A percentile compares a stretch with the other conserved stretches of the same genome.
These are phyloP conservation scores for Farysia itapuensis DNA, from an alignment of 1,284 basidiomycete species.

Conservation along the genomic window DNA sequence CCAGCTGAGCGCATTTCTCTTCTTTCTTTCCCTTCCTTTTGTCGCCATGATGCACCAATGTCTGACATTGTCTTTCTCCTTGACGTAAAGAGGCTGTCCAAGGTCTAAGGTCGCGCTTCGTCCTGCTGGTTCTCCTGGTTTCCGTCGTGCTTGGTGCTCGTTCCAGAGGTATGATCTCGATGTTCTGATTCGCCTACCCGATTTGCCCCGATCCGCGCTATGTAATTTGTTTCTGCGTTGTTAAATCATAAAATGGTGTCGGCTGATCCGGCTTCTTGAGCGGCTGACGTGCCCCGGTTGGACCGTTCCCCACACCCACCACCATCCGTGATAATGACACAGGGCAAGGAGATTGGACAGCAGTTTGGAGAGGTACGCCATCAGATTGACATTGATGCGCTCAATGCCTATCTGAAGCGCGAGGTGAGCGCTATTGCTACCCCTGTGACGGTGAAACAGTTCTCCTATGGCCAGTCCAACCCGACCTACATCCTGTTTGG, in stretches of 20 bases:
- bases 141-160: constrained; percentile 41
- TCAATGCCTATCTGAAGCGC: constrained; percentile 66
- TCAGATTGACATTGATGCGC: constrained; percentile 21
- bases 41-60: no score
- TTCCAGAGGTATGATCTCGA: constrained; percentile 19
- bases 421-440: constrained; percentile 67
- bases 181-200: constrained; percentile 1
- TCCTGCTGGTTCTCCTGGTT: constrained; percentile 19
- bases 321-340: not conserved
- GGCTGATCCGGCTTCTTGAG: no score
- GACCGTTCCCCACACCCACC: no score
- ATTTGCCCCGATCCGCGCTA: no score
- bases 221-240: no score
- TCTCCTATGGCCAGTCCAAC: constrained; percentile 75
- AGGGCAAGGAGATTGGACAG: constrained; percentile 31
- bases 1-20: no score
- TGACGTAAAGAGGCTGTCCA: constrained; percentile 17
- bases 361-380: constrained; percentile 46
- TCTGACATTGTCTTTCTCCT: not conserved
- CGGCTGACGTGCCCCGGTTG: no score
- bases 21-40: no score
- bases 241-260: no score
- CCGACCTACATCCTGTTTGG: constrained; percentile 80
- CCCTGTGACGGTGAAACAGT: constrained; percentile 83
- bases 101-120: constrained; percentile 7